Base-by-base conservation (phyloP, 2,329 filamentous ascomycete genomes). In the Alternaria gansuensis region DNA sequence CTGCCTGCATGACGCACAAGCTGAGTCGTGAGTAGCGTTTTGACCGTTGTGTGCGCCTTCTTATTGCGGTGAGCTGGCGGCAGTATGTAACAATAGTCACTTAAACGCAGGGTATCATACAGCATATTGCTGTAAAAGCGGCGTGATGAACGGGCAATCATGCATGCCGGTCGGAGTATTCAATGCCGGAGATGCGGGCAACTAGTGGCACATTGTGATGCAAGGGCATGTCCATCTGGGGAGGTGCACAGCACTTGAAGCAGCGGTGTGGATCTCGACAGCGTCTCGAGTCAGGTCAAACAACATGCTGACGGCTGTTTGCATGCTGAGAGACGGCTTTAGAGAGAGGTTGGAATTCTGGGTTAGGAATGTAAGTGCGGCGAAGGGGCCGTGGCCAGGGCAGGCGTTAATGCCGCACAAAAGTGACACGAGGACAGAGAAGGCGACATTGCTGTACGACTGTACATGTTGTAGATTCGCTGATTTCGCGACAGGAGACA, bases 241-340 rank as follows among this genome's bases (percentile, higher is more conserved):
- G 36, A 49, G 8, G 26, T 26, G 31, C 37, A 29, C 9, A 58
- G 31, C 17, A 24, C 6, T 21, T 29, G 14, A 50, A 49, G 51
- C 56, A 49, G 51, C 50, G 26, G 51, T 54, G 37, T 54, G 44
- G 21, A 28, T 26, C 4, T 44, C 29, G 44, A 29, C 17, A 29
- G 3, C 2, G 14, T 31, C 31, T 43, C 50, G 29, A 54, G 34
- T 36, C 34, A 43, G 8, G 37, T 43, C 34, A 3, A 24, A 24
- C 13, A 7, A 34, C 10, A 17, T 34, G 5, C 21, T 39, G 33
- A 39, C 33, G 5, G 37, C 21, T 14, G 21, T 40, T 40, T 24
- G 3, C 24, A 48, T 17, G 13, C 24, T 23, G 33, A 24, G 17
- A 31, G 2, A 24, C 10, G 7, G 36, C n/a, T 2, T 7, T 9